Evolutionary conservation across 2,329 filamentous ascomycete species (phyloP).

Genomic region (Fusarium siculi): DNA sequence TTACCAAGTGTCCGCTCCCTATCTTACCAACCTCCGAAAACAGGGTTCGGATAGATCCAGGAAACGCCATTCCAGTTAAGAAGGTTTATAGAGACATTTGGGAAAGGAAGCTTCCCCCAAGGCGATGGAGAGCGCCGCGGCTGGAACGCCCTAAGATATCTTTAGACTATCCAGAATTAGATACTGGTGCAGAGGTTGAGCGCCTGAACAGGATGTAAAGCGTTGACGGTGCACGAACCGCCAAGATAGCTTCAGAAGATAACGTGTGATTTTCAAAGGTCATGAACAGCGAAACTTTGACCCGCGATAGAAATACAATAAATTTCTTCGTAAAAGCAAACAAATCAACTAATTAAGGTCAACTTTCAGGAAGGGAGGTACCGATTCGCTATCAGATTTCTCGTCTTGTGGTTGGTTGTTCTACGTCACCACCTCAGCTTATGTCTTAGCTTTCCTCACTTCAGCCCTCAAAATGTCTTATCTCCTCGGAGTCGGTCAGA

Average conservation of each 20-base stretch:
- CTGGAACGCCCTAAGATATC: background rate
- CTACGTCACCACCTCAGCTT: conserved; percentile 3
- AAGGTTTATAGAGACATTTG: conserved; percentile 16
- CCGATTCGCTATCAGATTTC: background rate
- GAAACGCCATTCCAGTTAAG: background rate
- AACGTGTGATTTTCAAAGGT: no score
- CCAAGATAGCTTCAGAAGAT: background rate
- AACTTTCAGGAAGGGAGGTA: background rate
- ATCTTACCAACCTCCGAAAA: conserved; percentile 5
- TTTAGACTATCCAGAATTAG: background rate
- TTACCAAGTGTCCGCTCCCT: background rate
- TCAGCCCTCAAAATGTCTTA: background rate
- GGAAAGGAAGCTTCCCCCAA: conserved; percentile 13
- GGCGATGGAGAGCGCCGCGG: background rate
- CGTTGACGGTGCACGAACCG: fast-evolving
- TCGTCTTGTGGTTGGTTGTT: background rate
- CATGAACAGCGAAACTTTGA: no score
- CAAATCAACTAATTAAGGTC: no score
- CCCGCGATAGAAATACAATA: background rate
- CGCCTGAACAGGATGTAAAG: background rate
- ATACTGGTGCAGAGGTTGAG: background rate
- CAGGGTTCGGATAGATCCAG: conserved; percentile 3
- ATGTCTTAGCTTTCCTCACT: background rate
- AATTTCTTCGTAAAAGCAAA: background rate
- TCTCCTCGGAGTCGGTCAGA: background rate